Evolutionary conservation across 2,329 filamentous ascomycete species (phyloP), one percentile per base, ranked within the genome.

Genomic region (Coniochaeta ligniaria): DNA sequence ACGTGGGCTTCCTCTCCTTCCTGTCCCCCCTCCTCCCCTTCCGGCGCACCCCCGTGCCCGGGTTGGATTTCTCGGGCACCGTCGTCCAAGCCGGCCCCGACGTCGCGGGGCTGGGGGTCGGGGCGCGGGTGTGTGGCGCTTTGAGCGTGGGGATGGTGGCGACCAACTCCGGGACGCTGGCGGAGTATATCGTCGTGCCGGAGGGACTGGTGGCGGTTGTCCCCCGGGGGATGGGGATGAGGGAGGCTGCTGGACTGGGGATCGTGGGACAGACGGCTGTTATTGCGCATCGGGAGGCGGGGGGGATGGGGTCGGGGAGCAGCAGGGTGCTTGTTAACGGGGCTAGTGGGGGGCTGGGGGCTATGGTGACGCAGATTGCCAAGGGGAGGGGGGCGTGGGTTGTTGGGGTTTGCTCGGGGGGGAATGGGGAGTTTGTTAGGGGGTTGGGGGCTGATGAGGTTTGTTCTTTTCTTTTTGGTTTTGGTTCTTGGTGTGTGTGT

Each of bases 271-370:
- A 75, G 64, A 76, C 73, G 16, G 72, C 70, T 1, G 59, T 63
- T n/a, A 59, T 70, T 14, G 60, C 72, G 57, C 45, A 73, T 45
- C 63, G 61, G 9, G 67, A 69, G 41, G 66, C 69, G 0, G 28
- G 4, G 26, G 43, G 59, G 2, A 41, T 73, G 6, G 52, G 55
- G 56, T 6, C 16, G 2, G 67, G 67, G 4, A 63, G 70, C 9
- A 64, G 73, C 9, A 64, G 73, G 3, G 76, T 82, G 36, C 67
- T 83, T 36, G 71, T 83, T 9, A 78, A 81, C 61, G 80, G 78
- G 1, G 80, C 78, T 14, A 80, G 79, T 63, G 80, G 80, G 0
- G 80, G 78, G 24, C 74, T 82, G 7, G 80, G 80, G 17, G 74
- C 72, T 14, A 68, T 81, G 62, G 73, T 73, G 1, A 68, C 80